Base-by-base conservation (phyloP, 768 basidiomycete genomes). In the Tricholoma bakamatsutake region DNA sequence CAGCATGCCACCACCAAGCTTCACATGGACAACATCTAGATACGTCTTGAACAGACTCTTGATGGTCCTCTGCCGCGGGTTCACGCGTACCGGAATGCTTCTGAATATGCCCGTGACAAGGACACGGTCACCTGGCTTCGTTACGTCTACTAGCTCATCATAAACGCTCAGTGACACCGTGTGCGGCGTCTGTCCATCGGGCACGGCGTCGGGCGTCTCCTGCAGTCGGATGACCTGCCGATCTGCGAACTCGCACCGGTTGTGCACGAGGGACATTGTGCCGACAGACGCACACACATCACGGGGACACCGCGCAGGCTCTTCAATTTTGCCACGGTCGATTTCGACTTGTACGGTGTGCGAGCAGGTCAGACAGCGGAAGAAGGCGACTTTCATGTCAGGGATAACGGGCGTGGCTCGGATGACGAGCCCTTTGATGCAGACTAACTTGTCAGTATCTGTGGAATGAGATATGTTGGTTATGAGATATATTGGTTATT, bases 371-470 rank as follows among this genome's bases (percentile, higher is more conserved):
- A 92, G 77, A 72, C 97, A 99, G 53, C 95, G 90, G 82, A 99
- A 99, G 77, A 99, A 98, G 18, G 96, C 97, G 61, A 85, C 84
- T 73, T 96, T 95, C 97, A 99, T 98, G 71, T 99, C 97, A 3
- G 97, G 97, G 57, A 98, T 98, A 64, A 99, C 90, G 10, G 96
- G 93, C 0, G 97, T 98, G 0, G 95, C 91, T 21, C 97, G 89
- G 58, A 99, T 98, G 64, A 98, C 93, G 6, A 99, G 84, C 55
- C 97, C 97, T 69, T 96, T 97, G 74, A 99, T 88, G 55, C 84
- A 87, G 17, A 97, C 90, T 17, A 99, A 85, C 71, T 98, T 97
- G 79, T 99, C 97, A 62, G 97, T 99, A 66, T 99, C 97, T 98
- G 58, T 33, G 54, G 46, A 54, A 24, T 33, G 53, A 8, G 5